Evolutionary conservation across 164 flowering plant genomes (phyloP).

Genomic region (Paratinospora sagittata): DNA sequence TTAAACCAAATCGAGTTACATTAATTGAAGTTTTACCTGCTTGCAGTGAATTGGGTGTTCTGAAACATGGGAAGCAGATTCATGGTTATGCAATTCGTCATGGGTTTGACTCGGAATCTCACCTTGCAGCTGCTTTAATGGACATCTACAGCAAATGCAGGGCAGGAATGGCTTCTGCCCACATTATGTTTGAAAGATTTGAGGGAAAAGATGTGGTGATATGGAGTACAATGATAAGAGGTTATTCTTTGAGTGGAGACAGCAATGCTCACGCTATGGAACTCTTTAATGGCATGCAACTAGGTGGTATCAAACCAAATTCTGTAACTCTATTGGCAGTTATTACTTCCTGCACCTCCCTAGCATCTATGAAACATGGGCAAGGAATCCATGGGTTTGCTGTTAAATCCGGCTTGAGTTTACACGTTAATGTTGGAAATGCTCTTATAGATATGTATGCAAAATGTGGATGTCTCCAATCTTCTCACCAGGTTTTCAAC

Average conservation of each 20-base stretch:
- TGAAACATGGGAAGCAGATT: slow-evolving; percentile 38
- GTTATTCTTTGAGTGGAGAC: slow-evolving; percentile 27
- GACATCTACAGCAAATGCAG: slow-evolving; percentile 34
- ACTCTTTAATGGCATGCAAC: slow-evolving; percentile 38
- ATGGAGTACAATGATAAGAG: slow-evolving; percentile 52
- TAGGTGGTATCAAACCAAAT: slow-evolving; percentile 44
- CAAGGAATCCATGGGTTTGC: slow-evolving; percentile 37
- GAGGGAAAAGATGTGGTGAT: slow-evolving; percentile 39
- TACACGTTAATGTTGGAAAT: slow-evolving; percentile 38
- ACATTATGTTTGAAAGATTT: slow-evolving; percentile 30
- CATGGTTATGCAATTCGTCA: slow-evolving; percentile 48
- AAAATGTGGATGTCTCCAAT: slow-evolving; percentile 48
- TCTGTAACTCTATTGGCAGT: slow-evolving; percentile 41
- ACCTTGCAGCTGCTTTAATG: slow-evolving; percentile 37
- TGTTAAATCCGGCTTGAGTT: slow-evolving; percentile 20
- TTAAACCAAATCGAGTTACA: slow-evolving; percentile 49
- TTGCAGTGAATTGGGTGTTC: slow-evolving; percentile 27
- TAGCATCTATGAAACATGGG: slow-evolving; percentile 27
- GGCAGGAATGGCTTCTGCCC: slow-evolving; percentile 18
- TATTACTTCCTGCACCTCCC: slow-evolving; percentile 29
- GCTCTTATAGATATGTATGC: slow-evolving; percentile 55
- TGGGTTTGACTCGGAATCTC: slow-evolving; percentile 34
- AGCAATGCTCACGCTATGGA: slow-evolving; percentile 23
- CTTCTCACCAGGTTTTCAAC: slow-evolving; percentile 33
- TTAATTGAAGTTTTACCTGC: slow-evolving; percentile 40